Evolutionary conservation across 768 basidiomycete genomes (phyloP), one percentile per base, ranked within the genome.

Genomic region (Suillus americanus): DNA sequence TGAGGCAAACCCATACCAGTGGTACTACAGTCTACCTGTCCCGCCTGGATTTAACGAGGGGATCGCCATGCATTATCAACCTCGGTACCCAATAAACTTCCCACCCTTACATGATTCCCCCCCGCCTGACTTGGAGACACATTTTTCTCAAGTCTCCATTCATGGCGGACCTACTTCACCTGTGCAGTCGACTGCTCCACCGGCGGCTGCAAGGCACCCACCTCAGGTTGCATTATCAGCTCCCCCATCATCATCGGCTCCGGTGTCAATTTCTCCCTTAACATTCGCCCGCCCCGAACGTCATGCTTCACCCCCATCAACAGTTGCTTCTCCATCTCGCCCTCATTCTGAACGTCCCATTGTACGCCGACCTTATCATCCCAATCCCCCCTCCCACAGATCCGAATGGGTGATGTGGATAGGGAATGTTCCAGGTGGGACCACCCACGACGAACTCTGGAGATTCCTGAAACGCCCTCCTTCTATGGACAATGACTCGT

Each of bases 341-440:
- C 18, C 67, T 41, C 33, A 57, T 25, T 25, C 63, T 64, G 78
- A 79, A 18, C 78, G 68, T 37, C 74, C 77, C 0, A 40, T 77
- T 5, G 71, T 78, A 30, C 86, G 89, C 48, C 82, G 84, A 10
- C 70, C 82, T 25, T 90, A 88, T 69, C 90, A 91, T 67, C 90
- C 90, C 2, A 89, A 86, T 63, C 85, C 88, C 1, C 89, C 90
- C 14, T 78, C 86, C 13, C 82, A 91, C 61, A 85, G 93, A 16
- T 93, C 92, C 8, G 92, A 94, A 64, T 96, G 91, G 92, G 95
- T 95, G 1, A 94, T 95, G 92, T 97, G 96, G 96, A 89, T 88
- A 14, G 96, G 96, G 12, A 98, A 98, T 72, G 90, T 97, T 3
- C 92, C 93, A 3, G 82, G 83, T 6, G 92, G 95, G 70, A 88